Conservation (phyloP, 371 early-diverging fungal genomes). For the Chytridium lagenaria region DNA sequence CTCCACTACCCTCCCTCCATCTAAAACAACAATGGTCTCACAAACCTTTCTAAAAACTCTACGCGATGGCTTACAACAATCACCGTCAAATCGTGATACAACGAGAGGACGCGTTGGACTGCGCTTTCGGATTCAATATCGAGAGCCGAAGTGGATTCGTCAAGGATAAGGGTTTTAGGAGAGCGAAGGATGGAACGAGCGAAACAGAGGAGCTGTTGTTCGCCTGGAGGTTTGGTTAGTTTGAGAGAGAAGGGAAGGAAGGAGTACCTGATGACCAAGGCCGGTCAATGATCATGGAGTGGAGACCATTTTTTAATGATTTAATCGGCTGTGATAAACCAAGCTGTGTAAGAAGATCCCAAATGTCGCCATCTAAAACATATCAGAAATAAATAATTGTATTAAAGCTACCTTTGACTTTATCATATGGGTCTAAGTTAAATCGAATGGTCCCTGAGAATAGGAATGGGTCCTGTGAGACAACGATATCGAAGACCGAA, state of each 20-base stretch:
- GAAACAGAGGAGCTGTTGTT: slow-evolving; percentile 54
- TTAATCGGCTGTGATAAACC: too few species aligned
- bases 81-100: slow-evolving; percentile 30
- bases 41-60: slow-evolving; percentile 40
- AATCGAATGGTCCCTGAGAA: slow-evolving; percentile 12
- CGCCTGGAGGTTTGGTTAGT: slow-evolving; percentile 10
- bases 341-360: too few species aligned
- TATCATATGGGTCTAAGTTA: slow-evolving; percentile 17
- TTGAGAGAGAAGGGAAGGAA: background rate
- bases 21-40: slow-evolving; percentile 55
- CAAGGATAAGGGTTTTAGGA: slow-evolving; percentile 12
- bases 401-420: slow-evolving; percentile 1
- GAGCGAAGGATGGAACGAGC: slow-evolving; percentile 47
- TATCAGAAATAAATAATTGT: background rate
- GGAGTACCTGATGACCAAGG: background rate
- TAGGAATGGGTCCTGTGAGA: slow-evolving; percentile 20
- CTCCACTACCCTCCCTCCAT: slow-evolving; percentile 49
- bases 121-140: background rate
- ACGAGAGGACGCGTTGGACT: background rate
- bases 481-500: background rate
- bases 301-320: background rate
- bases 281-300: background rate
- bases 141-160: slow-evolving; percentile 32
- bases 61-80: slow-evolving; percentile 54
- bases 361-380: too few species aligned